Evolutionary conservation across 768 basidiomycete genomes (phyloP).

Genomic region (Amanita inopinata): DNA sequence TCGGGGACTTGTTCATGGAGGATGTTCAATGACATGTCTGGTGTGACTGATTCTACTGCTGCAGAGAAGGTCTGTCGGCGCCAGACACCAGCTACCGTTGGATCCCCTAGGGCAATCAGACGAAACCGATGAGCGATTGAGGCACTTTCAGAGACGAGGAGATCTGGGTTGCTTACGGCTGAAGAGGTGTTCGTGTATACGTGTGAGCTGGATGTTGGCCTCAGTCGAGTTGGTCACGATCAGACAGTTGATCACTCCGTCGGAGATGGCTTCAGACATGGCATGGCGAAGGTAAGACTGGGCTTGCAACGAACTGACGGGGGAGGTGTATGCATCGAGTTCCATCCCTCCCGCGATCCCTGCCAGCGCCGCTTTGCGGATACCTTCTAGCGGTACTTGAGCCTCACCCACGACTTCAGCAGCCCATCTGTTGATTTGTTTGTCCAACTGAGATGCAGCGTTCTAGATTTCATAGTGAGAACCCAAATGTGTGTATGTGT

Average conservation of each 20-base stretch:
- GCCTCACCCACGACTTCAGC: conserved; percentile 59
- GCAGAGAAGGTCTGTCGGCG: conserved; percentile 84
- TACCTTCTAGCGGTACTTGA: conserved; percentile 38
- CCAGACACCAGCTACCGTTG: conserved; percentile 86
- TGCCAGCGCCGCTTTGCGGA: conserved; percentile 48
- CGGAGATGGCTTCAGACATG: conserved; percentile 64
- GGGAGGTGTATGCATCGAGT: conserved; percentile 23
- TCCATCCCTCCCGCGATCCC: conserved; percentile 51
- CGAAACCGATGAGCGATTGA: not conserved
- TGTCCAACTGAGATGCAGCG: conserved; percentile 72
- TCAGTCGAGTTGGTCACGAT: conserved; percentile 81
- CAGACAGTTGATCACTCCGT: conserved; percentile 77
- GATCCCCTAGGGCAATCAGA: conserved; percentile 72
- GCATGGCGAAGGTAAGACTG: conserved; percentile 77
- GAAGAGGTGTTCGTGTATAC: conserved; percentile 85
- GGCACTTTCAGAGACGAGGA: not conserved
- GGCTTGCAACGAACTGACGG: conserved; percentile 56
- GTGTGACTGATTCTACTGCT: conserved; percentile 68
- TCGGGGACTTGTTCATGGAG: conserved; percentile 64
- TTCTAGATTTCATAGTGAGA: conserved; percentile 38
- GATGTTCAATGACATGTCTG: conserved; percentile 59
- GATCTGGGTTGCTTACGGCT: conserved; percentile 45
- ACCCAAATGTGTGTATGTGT: too few species aligned
- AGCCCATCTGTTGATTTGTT: conserved; percentile 82
- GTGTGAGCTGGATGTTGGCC: conserved; percentile 74